phyloP scores from a whole-genome alignment of 1,139 yeast genomes.

The Candida neerlandica region DNA sequence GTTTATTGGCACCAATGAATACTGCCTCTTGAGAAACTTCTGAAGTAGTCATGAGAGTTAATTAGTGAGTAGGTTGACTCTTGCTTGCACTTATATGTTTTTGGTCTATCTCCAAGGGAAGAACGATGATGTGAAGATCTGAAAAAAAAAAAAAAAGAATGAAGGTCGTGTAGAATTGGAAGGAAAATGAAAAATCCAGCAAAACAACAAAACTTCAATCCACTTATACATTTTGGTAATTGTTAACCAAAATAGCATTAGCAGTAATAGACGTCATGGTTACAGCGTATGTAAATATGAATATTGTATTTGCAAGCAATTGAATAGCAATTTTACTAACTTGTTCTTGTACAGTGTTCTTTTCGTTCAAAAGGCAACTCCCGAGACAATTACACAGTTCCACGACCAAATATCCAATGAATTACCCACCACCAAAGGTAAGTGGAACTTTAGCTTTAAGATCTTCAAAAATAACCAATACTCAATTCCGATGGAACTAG shows the following conservation, averaged over 20 bases:
- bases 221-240: not conserved
- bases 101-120: not conserved
- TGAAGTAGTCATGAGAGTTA: slow-evolving; percentile 4
- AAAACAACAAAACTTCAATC: not conserved
- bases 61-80: not conserved
- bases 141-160: not conserved
- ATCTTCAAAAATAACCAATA: slow-evolving; percentile 63
- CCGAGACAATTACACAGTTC: slow-evolving; percentile 64
- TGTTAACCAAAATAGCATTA: too few relatives aligned
- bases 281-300: slow-evolving; percentile 33
- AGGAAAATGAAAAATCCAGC: not conserved
- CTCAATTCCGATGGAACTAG: slow-evolving; percentile 46
- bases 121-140: slow-evolving; percentile 1
- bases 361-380: slow-evolving; percentile 58
- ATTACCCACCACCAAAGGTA: slow-evolving; percentile 58
- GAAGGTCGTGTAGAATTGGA: not conserved
- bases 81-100: not conserved
- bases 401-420: slow-evolving; percentile 70
- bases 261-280: slow-evolving; percentile 22
- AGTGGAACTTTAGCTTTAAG: slow-evolving; percentile 67
- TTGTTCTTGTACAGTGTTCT: slow-evolving; percentile 33
- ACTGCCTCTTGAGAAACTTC: slow-evolving; percentile 50
- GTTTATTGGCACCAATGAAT: slow-evolving; percentile 80
- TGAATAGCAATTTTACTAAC: too few relatives aligned
- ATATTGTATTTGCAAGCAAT: not conserved